Percentiles rank a stretch among this genome's conserved stretches.
These are phyloP conservation scores for Tylopilus microsporus DNA, from an alignment of 1,284 basidiomycete species.

Conservation along the genomic window DNA sequence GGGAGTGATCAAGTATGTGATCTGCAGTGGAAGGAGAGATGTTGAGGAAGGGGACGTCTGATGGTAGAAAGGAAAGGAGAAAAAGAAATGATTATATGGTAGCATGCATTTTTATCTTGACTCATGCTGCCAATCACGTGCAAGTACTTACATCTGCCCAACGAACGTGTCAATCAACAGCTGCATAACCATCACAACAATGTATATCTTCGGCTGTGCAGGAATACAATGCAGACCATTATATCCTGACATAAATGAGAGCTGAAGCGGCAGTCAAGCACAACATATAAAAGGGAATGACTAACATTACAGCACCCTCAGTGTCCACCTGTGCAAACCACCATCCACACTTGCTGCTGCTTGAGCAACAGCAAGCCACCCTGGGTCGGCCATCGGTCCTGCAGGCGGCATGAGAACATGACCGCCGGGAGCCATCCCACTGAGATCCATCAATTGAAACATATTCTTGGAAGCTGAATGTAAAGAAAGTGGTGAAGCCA, in stretches of 20 bases:
- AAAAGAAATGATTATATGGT: conserved; percentile 14
- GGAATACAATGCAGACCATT: conserved; percentile 9
- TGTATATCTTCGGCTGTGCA: conserved; percentile 14
- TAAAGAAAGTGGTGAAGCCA: conserved; percentile 43
- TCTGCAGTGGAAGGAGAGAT: conserved; percentile 9
- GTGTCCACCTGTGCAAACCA: conserved; percentile 63
- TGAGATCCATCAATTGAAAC: conserved; percentile 60
- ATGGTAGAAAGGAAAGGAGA: conserved; percentile 11
- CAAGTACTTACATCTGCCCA: background rate
- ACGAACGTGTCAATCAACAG: conserved; percentile 27
- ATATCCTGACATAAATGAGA: conserved; percentile 9
- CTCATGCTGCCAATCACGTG: conserved; percentile 10
- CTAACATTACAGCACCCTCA: conserved; percentile 59
- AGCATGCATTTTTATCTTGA: conserved; percentile 17
- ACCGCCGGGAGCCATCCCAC: conserved; percentile 35
- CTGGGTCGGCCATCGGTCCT: conserved; percentile 46
- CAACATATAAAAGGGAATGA: conserved; percentile 23
- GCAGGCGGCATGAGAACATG: conserved; percentile 36
- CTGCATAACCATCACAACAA: conserved; percentile 29
- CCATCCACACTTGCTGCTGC: conserved; percentile 54
- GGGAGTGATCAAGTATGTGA: conserved; percentile 11
- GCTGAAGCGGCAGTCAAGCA: conserved; percentile 17
- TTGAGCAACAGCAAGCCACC: conserved; percentile 65
- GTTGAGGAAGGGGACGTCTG: conserved; percentile 19
- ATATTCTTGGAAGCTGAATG: conserved; percentile 68